These are phyloP conservation scores for Gnetum montanum DNA, from an alignment of 75 land plant genomes.

Conservation along the genomic window DNA sequence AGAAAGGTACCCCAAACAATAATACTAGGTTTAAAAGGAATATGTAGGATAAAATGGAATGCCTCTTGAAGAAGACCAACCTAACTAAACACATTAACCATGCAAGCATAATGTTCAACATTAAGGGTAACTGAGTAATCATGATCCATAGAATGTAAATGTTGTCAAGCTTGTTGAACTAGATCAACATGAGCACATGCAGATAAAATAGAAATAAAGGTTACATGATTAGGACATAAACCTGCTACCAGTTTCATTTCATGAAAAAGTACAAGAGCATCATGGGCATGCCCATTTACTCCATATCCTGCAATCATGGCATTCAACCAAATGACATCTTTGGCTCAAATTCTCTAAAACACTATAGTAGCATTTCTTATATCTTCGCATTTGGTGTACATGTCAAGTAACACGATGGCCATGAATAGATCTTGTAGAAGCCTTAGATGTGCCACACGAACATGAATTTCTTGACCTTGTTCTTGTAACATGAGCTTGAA, in stretches of 20 bases:
- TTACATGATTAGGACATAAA: slow-evolving; percentile 12
- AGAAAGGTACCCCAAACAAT: no score
- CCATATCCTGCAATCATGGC: slow-evolving; percentile 22
- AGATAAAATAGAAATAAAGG: slow-evolving; percentile 16
- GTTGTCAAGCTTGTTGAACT: no score
- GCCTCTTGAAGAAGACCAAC: no score
- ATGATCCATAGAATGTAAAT: no score
- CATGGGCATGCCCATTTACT: slow-evolving; percentile 6
- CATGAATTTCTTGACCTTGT: slow-evolving; percentile 6
- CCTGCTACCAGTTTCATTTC: slow-evolving; percentile 26
- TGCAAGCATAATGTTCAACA: no score
- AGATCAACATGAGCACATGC: slow-evolving; percentile 16
- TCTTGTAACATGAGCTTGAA: background rate
- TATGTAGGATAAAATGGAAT: no score
- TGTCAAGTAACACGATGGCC: slow-evolving; percentile 20
- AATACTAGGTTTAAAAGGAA: no score
- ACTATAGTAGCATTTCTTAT: slow-evolving; percentile 9
- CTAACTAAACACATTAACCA: no score
- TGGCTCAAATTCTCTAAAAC: slow-evolving; percentile 12
- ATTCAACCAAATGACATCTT: slow-evolving; percentile 34
- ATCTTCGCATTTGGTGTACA: slow-evolving; percentile 32
- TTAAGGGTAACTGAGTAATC: no score
- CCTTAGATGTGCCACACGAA: slow-evolving; percentile 5
- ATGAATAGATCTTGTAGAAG: slow-evolving; percentile 14
- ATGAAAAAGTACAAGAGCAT: slow-evolving; percentile 19